These are phyloP conservation scores for Polychytrium aggregatum DNA, from an alignment of 192 early-diverging fungal species.

Conservation along the genomic window DNA sequence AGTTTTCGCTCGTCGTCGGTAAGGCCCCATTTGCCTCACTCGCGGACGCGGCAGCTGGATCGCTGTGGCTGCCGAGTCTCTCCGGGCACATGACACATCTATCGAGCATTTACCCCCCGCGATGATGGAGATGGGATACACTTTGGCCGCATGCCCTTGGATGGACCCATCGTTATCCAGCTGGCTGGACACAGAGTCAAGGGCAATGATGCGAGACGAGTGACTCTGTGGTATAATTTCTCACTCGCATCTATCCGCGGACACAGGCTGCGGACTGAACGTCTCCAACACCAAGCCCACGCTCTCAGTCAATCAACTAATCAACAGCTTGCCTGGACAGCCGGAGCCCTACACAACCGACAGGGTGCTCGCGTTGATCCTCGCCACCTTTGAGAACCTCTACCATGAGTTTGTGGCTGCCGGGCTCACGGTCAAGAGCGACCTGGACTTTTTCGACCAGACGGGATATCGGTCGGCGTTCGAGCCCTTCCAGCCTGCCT, in stretches of 20 bases:
- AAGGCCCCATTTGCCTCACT: slow-evolving; percentile 6
- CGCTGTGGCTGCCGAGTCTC: no score
- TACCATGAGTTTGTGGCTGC: slow-evolving; percentile 60
- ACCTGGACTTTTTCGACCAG: no score
- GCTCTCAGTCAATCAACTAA: slow-evolving; percentile 73
- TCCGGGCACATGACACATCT: no score
- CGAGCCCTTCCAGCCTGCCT: slow-evolving; percentile 59
- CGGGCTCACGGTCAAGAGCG: slow-evolving; percentile 5
- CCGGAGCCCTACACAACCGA: slow-evolving; percentile 56
- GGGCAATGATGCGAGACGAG: no score
- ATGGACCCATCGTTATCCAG: no score
- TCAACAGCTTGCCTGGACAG: slow-evolving; percentile 44
- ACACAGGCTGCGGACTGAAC: slow-evolving; percentile 73
- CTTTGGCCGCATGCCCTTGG: no score
- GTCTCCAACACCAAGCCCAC: slow-evolving; percentile 76
- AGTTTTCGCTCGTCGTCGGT: slow-evolving; percentile 78
- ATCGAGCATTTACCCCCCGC: no score
- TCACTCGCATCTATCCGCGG: no score
- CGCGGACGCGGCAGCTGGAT: no score
- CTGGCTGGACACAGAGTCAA: no score
- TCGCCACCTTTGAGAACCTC: slow-evolving; percentile 63
- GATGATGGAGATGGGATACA: no score
- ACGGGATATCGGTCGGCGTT: slow-evolving; percentile 42
- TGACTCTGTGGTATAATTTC: no score
- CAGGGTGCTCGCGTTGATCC: slow-evolving; percentile 46